phyloP scores from a whole-genome alignment of 2,329 filamentous ascomycete species.

The Pyricularia grisea region DNA sequence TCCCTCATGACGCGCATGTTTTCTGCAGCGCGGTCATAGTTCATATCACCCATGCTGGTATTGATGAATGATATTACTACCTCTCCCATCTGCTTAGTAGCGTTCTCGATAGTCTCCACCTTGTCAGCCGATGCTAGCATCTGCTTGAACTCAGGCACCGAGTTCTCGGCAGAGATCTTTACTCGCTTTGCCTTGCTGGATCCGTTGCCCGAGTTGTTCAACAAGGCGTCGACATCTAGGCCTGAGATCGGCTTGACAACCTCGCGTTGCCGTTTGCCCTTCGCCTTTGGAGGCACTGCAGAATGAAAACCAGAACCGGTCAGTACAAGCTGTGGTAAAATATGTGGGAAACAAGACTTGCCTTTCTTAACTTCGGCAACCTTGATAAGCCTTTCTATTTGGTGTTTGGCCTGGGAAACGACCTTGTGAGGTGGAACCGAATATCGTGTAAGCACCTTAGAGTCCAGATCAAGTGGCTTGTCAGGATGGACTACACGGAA shows the following conservation, averaged over 20 bases:
- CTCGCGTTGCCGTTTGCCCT: constrained; percentile 62
- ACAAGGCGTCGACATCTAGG: constrained; percentile 73
- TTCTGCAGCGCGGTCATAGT: constrained; percentile 68
- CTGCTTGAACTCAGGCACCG: constrained; percentile 86
- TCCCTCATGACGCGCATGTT: constrained; percentile 69
- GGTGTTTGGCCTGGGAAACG: constrained; percentile 42
- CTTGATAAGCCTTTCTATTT: constrained; percentile 55
- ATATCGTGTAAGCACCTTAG: constrained; percentile 57
- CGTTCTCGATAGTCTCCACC: constrained; percentile 53
- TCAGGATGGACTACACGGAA: constrained; percentile 69
- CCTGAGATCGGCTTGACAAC: constrained; percentile 77
- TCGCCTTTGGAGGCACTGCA: constrained; percentile 69
- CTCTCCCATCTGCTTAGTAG: constrained; percentile 62
- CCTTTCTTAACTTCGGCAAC: constrained; percentile 78
- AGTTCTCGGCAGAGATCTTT: constrained; percentile 53
- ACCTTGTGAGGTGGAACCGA: constrained; percentile 63
- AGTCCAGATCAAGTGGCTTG: constrained; percentile 49
- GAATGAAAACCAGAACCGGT: constrained; percentile 13
- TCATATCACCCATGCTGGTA: constrained; percentile 64
- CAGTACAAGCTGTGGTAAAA: neutral
- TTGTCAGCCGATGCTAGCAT: constrained; percentile 53
- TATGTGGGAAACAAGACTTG: constrained; percentile 18
- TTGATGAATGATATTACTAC: constrained; percentile 62
- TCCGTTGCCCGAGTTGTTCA: constrained; percentile 43
- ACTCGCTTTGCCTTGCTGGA: constrained; percentile 13